Evolutionary conservation across 805 yeast genomes (phyloP).

Genomic region (Blastobotrys attinorum): DNA sequence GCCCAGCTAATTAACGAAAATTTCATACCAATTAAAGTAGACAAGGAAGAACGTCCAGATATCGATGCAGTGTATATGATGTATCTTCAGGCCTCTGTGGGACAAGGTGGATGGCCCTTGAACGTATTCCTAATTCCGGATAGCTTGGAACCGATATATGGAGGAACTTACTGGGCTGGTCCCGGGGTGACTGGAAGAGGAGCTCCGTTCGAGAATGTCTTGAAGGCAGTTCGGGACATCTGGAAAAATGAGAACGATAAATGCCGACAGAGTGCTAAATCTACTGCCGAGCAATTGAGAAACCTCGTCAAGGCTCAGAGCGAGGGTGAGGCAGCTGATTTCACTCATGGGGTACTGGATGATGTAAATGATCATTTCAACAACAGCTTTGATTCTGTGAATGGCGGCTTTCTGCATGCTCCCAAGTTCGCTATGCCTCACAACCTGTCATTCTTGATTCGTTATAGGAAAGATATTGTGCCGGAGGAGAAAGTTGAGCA

Average conservation of each 20-base stretch:
- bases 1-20: slow-evolving; percentile 25
- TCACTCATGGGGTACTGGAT: slow-evolving; percentile 10
- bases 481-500: slow-evolving; percentile 10
- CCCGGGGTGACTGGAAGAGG: slow-evolving; percentile 20
- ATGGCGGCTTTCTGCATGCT: slow-evolving; percentile 30
- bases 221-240: slow-evolving; percentile 23
- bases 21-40: slow-evolving; percentile 32
- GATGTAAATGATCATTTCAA: slow-evolving; percentile 23
- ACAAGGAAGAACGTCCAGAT: slow-evolving; percentile 34
- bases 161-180: slow-evolving; percentile 34
- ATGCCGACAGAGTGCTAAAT: slow-evolving; percentile 23
- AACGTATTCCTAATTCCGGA: slow-evolving; percentile 32
- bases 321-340: slow-evolving; percentile 11
- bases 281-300: slow-evolving; percentile 19
- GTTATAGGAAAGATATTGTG: slow-evolving; percentile 11
- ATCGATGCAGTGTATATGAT: slow-evolving; percentile 32
- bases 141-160: slow-evolving; percentile 29
- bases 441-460: slow-evolving; percentile 22
- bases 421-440: slow-evolving; percentile 32
- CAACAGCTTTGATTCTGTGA: slow-evolving; percentile 19
- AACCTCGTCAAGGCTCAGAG: slow-evolving; percentile 21
- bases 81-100: slow-evolving; percentile 30
- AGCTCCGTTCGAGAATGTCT: slow-evolving; percentile 25
- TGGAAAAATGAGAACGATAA: slow-evolving; percentile 26
- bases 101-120: slow-evolving; percentile 36